Percentiles rank a stretch among this genome's conserved stretches.
phyloP scores from a whole-genome alignment of 169 alveolate genomes.

The Plasmodium gallinaceum region DNA sequence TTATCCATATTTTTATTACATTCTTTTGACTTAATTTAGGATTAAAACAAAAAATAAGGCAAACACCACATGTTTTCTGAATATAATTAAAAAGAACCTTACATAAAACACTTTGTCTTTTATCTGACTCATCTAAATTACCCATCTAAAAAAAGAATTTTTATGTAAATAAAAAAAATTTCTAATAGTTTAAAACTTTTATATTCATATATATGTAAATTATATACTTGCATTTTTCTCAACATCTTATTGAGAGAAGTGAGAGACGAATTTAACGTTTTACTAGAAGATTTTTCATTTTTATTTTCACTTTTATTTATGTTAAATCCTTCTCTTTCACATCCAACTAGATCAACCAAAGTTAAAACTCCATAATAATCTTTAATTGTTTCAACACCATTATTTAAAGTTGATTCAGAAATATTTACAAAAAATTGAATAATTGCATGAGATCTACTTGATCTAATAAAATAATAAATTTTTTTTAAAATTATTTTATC shows the following conservation, averaged over 20 bases:
- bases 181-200: background rate
- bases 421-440: conserved; percentile 61
- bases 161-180: background rate
- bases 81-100: conserved; percentile 63
- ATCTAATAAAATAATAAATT: conserved; percentile 11
- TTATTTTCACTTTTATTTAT: conserved; percentile 7
- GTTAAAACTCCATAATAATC: conserved; percentile 70
- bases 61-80: conserved; percentile 70
- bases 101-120: conserved; percentile 68
- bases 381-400: conserved; percentile 29
- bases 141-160: conserved; percentile 45
- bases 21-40: conserved; percentile 58
- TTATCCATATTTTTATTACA: conserved; percentile 19
- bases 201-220: background rate
- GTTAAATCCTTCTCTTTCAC: conserved; percentile 65
- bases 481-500: background rate
- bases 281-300: conserved; percentile 43
- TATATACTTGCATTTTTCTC: conserved; percentile 46
- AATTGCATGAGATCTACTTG: conserved; percentile 71
- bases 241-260: conserved; percentile 67
- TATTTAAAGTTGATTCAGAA: conserved; percentile 15
- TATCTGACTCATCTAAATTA: conserved; percentile 61
- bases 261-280: conserved; percentile 51
- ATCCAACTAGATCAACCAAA: conserved; percentile 58
- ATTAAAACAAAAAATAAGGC: conserved; percentile 66